These are phyloP conservation scores for Leccinum incarnatum DNA, from an alignment of 768 basidiomycete genomes.

Conservation along the genomic window DNA sequence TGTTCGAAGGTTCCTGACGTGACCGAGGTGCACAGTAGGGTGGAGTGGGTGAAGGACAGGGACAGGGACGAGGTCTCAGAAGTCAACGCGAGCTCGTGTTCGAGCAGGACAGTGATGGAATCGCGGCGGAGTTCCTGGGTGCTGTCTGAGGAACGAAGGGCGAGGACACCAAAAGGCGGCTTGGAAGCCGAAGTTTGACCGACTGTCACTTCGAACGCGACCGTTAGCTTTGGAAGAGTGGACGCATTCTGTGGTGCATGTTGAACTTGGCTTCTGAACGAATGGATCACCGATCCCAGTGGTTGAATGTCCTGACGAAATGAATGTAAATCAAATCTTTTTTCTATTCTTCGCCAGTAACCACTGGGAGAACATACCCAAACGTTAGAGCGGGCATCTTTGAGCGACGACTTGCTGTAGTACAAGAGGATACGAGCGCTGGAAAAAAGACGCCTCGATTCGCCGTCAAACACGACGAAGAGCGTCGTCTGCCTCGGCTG, in stretches of 20 bases:
- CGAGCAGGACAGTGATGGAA: slow-evolving; percentile 13
- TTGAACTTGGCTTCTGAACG: slow-evolving; percentile 2
- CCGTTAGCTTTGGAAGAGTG: slow-evolving; percentile 19
- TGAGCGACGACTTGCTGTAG: slow-evolving; percentile 4
- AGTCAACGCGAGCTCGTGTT: slow-evolving; percentile 17
- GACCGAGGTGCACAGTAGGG: slow-evolving; percentile 14
- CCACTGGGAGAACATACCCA: slow-evolving; percentile 16
- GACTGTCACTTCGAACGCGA: slow-evolving; percentile 21
- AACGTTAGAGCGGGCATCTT: slow-evolving; percentile 10
- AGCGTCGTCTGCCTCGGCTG: slow-evolving; percentile 25
- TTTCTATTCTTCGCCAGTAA: background rate
- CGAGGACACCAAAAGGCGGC: slow-evolving; percentile 10
- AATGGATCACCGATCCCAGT: slow-evolving; percentile 10
- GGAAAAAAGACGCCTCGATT: slow-evolving; percentile 22
- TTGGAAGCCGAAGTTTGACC: slow-evolving; percentile 1
- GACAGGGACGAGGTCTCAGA: slow-evolving; percentile 16
- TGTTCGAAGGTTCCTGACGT: background rate
- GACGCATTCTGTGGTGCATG: slow-evolving; percentile 9
- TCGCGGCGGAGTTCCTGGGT: slow-evolving; percentile 3
- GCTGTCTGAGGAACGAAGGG: slow-evolving; percentile 10
- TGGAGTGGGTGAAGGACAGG: slow-evolving; percentile 25
- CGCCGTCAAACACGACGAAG: slow-evolving; percentile 20
- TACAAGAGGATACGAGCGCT: slow-evolving; percentile 21
- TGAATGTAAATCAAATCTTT: background rate
- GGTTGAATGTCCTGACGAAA: slow-evolving; percentile 19